A percentile compares a stretch with the other conserved stretches of the same genome.
These are phyloP conservation scores for Macrolepiota albuminosa DNA, from an alignment of 768 basidiomycete species.

Conservation along the genomic window DNA sequence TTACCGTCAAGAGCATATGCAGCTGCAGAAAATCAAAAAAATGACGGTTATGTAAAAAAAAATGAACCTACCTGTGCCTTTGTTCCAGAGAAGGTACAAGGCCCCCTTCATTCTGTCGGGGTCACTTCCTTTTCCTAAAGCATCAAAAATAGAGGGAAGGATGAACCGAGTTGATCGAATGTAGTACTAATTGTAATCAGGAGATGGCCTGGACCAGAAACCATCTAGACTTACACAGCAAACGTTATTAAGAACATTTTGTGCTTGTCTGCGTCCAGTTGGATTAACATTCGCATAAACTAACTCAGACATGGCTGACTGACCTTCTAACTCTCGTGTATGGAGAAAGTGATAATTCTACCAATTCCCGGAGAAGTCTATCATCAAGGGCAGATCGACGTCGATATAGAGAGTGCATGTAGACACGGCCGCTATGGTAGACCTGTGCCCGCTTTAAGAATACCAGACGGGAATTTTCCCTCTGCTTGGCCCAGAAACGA, in stretches of 20 bases:
- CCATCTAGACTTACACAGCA: slow-evolving; percentile 46
- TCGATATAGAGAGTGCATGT: slow-evolving; percentile 74
- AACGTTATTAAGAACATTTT: slow-evolving; percentile 58
- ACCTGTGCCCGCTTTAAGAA: slow-evolving; percentile 75
- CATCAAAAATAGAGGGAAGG: slow-evolving; percentile 55
- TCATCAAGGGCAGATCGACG: slow-evolving; percentile 73
- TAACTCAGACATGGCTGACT: neutral
- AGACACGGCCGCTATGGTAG: slow-evolving; percentile 71
- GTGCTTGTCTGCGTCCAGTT: slow-evolving; percentile 58
- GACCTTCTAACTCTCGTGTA: slow-evolving; percentile 77
- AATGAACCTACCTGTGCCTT: slow-evolving; percentile 51
- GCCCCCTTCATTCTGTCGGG: slow-evolving; percentile 96
- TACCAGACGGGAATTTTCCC: slow-evolving; percentile 68
- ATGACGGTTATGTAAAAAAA: neutral
- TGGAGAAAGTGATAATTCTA: slow-evolving; percentile 73
- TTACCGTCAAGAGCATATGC: slow-evolving; percentile 66
- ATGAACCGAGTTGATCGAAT: slow-evolving; percentile 66
- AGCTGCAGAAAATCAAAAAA: slow-evolving; percentile 31
- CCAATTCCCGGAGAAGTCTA: slow-evolving; percentile 56
- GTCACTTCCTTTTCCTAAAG: slow-evolving; percentile 69
- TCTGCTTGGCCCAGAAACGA: slow-evolving; percentile 67
- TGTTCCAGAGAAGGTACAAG: slow-evolving; percentile 73
- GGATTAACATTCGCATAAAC: neutral
- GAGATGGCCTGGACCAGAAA: neutral
- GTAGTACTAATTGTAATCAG: slow-evolving; percentile 45